Percentiles rank a stretch among this genome's conserved stretches.
These are phyloP conservation scores for Trichophyton benhamiae DNA, from an alignment of 2,329 filamentous ascomycete species.

Conservation along the genomic window DNA sequence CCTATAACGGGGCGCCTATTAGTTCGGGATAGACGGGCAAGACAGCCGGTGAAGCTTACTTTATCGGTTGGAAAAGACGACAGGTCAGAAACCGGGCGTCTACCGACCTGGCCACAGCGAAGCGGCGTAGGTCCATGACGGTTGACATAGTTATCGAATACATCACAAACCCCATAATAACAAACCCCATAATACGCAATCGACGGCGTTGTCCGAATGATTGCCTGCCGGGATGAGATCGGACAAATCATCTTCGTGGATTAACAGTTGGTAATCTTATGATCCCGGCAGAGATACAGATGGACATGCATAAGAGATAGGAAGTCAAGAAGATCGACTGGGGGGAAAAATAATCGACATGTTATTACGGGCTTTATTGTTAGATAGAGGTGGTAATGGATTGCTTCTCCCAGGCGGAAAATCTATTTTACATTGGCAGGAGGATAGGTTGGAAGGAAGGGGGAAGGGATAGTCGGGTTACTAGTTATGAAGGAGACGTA, in stretches of 20 bases:
- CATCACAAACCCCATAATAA: neutral
- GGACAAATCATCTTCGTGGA: neutral
- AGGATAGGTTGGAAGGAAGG: constrained; percentile 14
- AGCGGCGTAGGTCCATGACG: neutral
- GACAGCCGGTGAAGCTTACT: no score
- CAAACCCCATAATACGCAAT: neutral
- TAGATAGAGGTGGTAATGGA: neutral
- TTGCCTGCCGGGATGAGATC: neutral
- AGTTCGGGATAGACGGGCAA: no score
- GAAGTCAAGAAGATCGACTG: no score
- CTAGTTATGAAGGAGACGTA: constrained; percentile 4
- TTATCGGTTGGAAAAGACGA: neutral
- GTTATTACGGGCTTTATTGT: neutral
- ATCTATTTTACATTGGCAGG: constrained; percentile 8
- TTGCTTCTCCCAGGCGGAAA: neutral
- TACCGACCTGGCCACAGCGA: neutral
- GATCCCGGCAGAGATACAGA: neutral
- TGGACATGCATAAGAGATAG: neutral
- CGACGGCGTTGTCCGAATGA: neutral
- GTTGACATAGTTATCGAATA: neutral
- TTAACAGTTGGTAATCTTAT: neutral
- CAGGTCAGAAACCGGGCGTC: neutral
- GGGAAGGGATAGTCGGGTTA: constrained; percentile 15
- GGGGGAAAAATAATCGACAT: neutral
- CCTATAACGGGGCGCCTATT: neutral